Percentiles rank a stretch among this genome's conserved stretches.
Evolutionary conservation across 2,329 filamentous ascomycete genomes (phyloP).

Genomic region (Nemania sp.): DNA sequence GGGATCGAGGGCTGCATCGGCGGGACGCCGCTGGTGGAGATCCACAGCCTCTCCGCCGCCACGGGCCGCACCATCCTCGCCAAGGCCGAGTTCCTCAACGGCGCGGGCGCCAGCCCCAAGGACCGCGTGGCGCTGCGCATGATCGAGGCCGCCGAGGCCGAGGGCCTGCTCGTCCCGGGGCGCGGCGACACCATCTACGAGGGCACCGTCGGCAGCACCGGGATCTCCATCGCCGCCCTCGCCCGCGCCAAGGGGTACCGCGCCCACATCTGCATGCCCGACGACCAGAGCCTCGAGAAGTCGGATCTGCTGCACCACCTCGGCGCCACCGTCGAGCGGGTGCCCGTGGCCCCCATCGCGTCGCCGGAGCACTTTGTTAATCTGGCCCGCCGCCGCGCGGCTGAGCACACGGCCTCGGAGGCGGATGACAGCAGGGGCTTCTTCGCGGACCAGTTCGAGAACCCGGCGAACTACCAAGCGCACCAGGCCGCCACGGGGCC

Average conservation of each 20-base stretch:
- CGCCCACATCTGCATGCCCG: constrained; percentile 97
- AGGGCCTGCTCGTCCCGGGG: constrained; percentile 79
- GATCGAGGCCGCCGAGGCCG: constrained; percentile 83
- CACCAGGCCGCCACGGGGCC: constrained; percentile 87
- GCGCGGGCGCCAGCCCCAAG: constrained; percentile 92
- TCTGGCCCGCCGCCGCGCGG: constrained; percentile 80
- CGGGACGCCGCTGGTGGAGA: constrained; percentile 88
- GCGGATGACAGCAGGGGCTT: constrained; percentile 79
- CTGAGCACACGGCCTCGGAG: constrained; percentile 73
- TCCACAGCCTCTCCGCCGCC: constrained; percentile 85
- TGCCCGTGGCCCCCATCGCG: constrained; percentile 92
- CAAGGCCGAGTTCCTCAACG: constrained; percentile 97
- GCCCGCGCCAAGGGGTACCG: constrained; percentile 89
- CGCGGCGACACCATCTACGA: constrained; percentile 97
- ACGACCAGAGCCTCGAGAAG: constrained; percentile 90
- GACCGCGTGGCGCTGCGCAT: constrained; percentile 94
- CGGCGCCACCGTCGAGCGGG: constrained; percentile 91
- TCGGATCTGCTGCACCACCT: constrained; percentile 88
- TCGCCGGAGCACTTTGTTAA: constrained; percentile 96
- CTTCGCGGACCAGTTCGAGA: constrained; percentile 98
- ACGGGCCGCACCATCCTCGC: constrained; percentile 91
- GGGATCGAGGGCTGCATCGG: constrained; percentile 95
- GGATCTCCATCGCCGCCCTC: constrained; percentile 91
- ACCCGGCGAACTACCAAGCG: constrained; percentile 85
- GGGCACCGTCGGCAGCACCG: constrained; percentile 95